A percentile compares a stretch with the other conserved stretches of the same genome.
These are phyloP conservation scores for Anisogramma anomala DNA, from an alignment of 2,329 filamentous ascomycete species.

Conservation along the genomic window DNA sequence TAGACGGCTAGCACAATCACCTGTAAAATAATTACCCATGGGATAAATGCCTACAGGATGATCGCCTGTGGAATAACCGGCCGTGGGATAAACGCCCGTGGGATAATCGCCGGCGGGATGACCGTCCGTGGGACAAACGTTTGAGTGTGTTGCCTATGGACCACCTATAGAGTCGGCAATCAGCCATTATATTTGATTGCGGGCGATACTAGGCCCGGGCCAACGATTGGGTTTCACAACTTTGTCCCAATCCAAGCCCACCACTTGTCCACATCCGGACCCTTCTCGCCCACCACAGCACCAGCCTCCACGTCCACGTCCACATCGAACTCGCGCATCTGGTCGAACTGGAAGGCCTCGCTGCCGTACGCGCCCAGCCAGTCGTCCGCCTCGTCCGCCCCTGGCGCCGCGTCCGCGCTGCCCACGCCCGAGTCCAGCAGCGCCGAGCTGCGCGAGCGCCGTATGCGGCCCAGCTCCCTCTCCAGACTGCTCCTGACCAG, in stretches of 20 bases:
- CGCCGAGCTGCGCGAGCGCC: conserved; percentile 66
- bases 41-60: too few relatives aligned
- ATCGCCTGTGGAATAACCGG: too few relatives aligned
- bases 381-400: conserved; percentile 65
- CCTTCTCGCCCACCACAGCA: conserved; percentile 52
- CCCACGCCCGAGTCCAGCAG: conserved; percentile 72
- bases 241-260: conserved; percentile 80
- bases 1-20: too few relatives aligned
- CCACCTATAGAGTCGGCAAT: too few relatives aligned
- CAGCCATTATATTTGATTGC: too few relatives aligned
- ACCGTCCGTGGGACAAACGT: too few relatives aligned
- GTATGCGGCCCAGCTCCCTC: conserved; percentile 66
- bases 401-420: conserved; percentile 45
- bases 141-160: too few relatives aligned
- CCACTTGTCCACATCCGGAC: conserved; percentile 74
- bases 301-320: conserved; percentile 68
- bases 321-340: conserved; percentile 75
- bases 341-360: conserved; percentile 64
- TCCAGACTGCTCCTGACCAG: conserved; percentile 68
- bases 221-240: too few relatives aligned
- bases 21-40: too few relatives aligned
- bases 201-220: too few relatives aligned
- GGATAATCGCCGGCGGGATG: too few relatives aligned
- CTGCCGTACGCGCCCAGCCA: conserved; percentile 76
- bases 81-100: too few relatives aligned